Evolutionary conservation across 176 grass and related monocot species (phyloP), one percentile per base, ranked within the genome.

Genomic region (Areca catechu): DNA sequence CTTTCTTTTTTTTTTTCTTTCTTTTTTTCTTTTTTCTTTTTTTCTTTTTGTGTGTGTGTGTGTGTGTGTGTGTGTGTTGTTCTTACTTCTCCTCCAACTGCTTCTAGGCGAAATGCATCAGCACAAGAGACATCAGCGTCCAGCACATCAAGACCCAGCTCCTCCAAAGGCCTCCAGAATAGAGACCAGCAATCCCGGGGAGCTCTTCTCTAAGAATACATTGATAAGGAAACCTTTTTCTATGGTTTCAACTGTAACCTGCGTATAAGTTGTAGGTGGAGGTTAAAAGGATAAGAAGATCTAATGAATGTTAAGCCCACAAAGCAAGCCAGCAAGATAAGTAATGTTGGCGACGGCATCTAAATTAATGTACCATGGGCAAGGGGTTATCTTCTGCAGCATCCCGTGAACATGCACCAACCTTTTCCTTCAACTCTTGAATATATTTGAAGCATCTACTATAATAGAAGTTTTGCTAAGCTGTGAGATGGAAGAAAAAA

Each of bases 371-470:
- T 56, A 86, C 89, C 74, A 73, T 22, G 15, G 83, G 80, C 1
- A 57, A 77, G 47, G 69, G 48, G 16, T 65, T 67, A 63, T 72
- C 57, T 59, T 67, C 21, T n/a, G 24, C 60, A 4, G 19, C 16
- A 14, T 63, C 60, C 30, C 76, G 67, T 2, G 60, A 49, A 7
- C 68, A 69, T 18, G 51, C 56, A 2, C 43, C 71, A 16, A 89
- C 78, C 60, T 89, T 95, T 60, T 95, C 65, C 74, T 81, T 86
- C 76, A 95, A 64, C 49, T 83, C 79, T 79, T 80, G 67, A 24
- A 95, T 95, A 55, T 95, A 89, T 19, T 69, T 4, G 90, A 68
- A 22, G 90, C 90, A 49, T 95, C 82, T 25, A 83, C 25, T 24
- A 95, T 72, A 54, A 95, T 89, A 0, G 90, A 89, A 30, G 68